These are phyloP conservation scores for Ceriops tagal DNA, from an alignment of 345 rosid genomes.

Conservation along the genomic window DNA sequence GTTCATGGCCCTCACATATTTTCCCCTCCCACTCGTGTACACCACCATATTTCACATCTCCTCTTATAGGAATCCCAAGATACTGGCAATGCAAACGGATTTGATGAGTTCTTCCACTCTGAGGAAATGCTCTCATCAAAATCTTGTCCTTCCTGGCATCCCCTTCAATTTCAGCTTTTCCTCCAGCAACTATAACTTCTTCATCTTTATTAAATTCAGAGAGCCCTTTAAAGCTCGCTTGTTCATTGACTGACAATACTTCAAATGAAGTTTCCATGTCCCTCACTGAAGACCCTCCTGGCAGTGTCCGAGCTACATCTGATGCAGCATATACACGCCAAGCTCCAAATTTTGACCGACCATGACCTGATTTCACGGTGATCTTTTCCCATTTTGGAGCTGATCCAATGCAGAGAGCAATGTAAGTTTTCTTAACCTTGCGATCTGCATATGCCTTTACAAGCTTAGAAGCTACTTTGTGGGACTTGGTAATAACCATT, in stretches of 20 bases:
- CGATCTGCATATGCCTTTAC: constrained; percentile 83
- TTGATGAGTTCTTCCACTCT: constrained; percentile 91
- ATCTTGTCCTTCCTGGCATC: constrained; percentile 43
- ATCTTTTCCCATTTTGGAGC: constrained; percentile 66
- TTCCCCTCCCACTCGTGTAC: constrained; percentile 62
- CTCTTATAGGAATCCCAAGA: constrained; percentile 72
- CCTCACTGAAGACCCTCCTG: constrained; percentile 76
- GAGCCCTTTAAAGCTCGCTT: constrained; percentile 18
- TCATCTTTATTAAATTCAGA: constrained; percentile 25
- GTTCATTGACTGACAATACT: constrained; percentile 58
- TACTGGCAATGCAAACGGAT: constrained; percentile 86
- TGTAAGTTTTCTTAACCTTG: constrained; percentile 63
- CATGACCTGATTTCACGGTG: constrained; percentile 81
- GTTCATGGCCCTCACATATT: constrained; percentile 55
- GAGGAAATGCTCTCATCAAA: constrained; percentile 71
- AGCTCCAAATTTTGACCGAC: constrained; percentile 84
- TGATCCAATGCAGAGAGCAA: constrained; percentile 63
- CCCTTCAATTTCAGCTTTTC: constrained; percentile 30
- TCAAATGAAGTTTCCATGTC: constrained; percentile 87
- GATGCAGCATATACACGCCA: constrained; percentile 81
- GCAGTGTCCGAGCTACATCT: constrained; percentile 70
- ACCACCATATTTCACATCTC: constrained; percentile 92
- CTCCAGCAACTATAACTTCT: constrained; percentile 40
- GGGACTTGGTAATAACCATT: constrained; percentile 77
- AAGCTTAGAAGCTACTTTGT: constrained; percentile 76